Evolutionary conservation across 2,329 filamentous ascomycete genomes (phyloP), one percentile per base, ranked within the genome.

Genomic region (Colletotrichum sp.): DNA sequence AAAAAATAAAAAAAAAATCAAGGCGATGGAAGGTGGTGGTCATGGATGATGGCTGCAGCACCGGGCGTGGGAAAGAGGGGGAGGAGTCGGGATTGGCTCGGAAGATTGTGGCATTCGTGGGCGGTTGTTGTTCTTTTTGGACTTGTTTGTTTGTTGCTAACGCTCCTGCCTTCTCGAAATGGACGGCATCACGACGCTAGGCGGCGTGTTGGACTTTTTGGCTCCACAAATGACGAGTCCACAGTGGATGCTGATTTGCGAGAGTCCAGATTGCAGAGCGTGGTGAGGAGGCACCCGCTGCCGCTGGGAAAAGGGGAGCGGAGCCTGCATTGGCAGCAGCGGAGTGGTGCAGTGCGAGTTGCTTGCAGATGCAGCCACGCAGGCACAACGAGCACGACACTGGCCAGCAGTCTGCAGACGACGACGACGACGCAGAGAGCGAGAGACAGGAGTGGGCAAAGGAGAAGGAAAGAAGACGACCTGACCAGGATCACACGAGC

Each of bases 111-210:
- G 24, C 24, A 64, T 51, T 64, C 38, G 43, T 21, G 43, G n/a
- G 43, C 43, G 43, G n/a, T 47, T 68, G 55, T 36, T 63, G 29
- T 69, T 62, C 58, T 38, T 62, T 73, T 71, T 51, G 63, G 43
- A 15, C 43, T 43, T 47, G 43, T 69, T 59, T 69, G 55, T 73
- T 70, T 73, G 71, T 47, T 66, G 55, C 43, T 58, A 34, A 71
- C 62, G 43, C 34, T 62, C 34, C 43, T 72, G 31, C 43, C 57
- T 72, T 72, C 72, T 66, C 68, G 24, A 72, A 71, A 71, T 55
- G 72, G 72, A 74, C 63, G 72, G 58, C 72, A 63, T 57, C 72
- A 72, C 62, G 47, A 74, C 68, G 72, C 72, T 72, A 74, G 57
- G 58, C 29, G 21, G 67, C 54, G 31, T 55, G 12, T 57, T 73